Conservation (phyloP, 371 early-diverging fungal genomes). For the Apophysomyces sp. region DNA sequence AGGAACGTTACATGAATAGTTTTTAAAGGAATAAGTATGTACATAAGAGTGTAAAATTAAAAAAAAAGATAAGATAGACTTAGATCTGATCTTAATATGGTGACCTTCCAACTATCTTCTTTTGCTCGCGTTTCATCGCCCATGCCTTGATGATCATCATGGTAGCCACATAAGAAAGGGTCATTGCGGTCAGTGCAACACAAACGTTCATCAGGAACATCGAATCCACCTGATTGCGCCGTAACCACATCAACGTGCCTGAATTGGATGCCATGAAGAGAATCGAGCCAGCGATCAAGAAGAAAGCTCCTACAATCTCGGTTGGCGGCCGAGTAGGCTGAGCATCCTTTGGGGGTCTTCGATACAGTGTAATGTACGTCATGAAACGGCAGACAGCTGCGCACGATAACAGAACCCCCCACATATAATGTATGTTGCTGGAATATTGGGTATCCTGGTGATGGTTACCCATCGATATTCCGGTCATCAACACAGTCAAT, state of each 20-base stretch:
- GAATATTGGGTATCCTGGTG: slow-evolving; percentile 59
- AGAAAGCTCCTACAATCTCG: slow-evolving; percentile 43
- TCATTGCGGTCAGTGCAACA: slow-evolving; percentile 42
- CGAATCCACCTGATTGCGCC: slow-evolving; percentile 39
- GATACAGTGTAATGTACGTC: slow-evolving; percentile 39
- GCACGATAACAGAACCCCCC: slow-evolving; percentile 53
- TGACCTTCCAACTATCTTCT: slow-evolving; percentile 19
- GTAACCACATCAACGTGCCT: slow-evolving; percentile 43
- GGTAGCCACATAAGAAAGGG: slow-evolving; percentile 33
- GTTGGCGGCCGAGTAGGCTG: slow-evolving; percentile 43
- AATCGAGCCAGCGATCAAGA: slow-evolving; percentile 44
- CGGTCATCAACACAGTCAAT: slow-evolving; percentile 58
- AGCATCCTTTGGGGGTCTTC: slow-evolving; percentile 18
- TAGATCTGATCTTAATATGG: neutral
- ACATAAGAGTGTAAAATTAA: neutral
- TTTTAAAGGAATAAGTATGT: neutral
- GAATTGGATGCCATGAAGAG: slow-evolving; percentile 54
- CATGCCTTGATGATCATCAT: slow-evolving; percentile 46
- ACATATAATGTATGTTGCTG: slow-evolving; percentile 56
- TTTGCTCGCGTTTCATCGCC: slow-evolving; percentile 38
- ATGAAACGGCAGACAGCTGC: slow-evolving; percentile 57
- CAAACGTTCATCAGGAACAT: slow-evolving; percentile 54
- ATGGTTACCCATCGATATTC: slow-evolving; percentile 65
- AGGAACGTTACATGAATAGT: neutral
- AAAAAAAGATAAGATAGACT: neutral